phyloP scores from a whole-genome alignment of 768 basidiomycete genomes.

The Phallus indusiatus region DNA sequence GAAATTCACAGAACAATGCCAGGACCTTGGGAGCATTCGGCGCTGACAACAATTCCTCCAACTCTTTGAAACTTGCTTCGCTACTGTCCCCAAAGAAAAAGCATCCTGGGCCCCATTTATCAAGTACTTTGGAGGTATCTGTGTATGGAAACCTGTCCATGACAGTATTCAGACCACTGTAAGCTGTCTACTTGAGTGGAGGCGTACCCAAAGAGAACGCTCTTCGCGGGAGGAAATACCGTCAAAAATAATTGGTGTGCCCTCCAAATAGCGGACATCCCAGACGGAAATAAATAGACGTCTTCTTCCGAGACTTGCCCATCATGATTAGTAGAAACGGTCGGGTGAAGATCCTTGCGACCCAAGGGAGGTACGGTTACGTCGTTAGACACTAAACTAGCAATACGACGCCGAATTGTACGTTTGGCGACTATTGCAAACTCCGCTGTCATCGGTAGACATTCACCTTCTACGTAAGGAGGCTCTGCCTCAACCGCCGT shows the following conservation, averaged over 20 bases:
- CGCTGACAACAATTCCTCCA: conserved; percentile 52
- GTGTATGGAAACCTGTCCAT: conserved; percentile 78
- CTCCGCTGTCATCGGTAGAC: conserved; percentile 41
- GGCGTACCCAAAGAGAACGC: conserved; percentile 87
- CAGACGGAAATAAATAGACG: conserved; percentile 78
- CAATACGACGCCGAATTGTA: conserved; percentile 79
- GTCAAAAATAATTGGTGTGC: conserved; percentile 64
- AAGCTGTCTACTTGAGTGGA: background rate
- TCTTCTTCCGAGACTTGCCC: conserved; percentile 70
- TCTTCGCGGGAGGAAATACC: conserved; percentile 56
- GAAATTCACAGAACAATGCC: conserved; percentile 87
- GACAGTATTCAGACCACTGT: background rate
- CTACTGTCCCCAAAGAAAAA: conserved; percentile 80
- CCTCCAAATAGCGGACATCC: conserved; percentile 94
- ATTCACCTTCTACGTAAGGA: conserved; percentile 7
- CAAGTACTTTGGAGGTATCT: conserved; percentile 86
- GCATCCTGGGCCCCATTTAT: conserved; percentile 95
- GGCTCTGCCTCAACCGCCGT: conserved; percentile 17
- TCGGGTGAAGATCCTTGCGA: conserved; percentile 38
- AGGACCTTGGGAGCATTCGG: conserved; percentile 52
- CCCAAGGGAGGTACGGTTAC: conserved; percentile 27
- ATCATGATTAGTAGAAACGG: conserved; percentile 61
- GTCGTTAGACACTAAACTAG: conserved; percentile 72
- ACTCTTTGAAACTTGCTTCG: conserved; percentile 61
- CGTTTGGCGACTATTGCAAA: conserved; percentile 76